Conservation (phyloP, 129 eudicot species). For the Logfia minima region DNA sequence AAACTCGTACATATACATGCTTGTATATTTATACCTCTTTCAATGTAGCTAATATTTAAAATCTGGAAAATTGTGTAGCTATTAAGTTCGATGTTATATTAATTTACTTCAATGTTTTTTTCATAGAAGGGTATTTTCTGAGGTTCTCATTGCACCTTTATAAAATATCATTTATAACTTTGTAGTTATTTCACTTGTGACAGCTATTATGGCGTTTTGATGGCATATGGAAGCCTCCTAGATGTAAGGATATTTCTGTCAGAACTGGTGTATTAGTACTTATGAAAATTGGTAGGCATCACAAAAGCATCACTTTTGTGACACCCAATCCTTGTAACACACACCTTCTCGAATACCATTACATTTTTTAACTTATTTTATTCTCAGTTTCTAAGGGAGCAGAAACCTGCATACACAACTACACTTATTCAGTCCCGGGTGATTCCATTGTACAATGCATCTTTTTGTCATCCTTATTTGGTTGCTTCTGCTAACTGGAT, state of each 20-base stretch:
- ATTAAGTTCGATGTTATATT: conserved; percentile 18
- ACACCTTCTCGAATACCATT: background rate
- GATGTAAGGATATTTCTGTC: conserved; percentile 54
- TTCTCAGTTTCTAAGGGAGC: conserved; percentile 63
- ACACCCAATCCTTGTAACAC: conserved; percentile 23
- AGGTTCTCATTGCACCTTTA: conserved; percentile 2
- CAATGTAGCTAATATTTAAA: background rate
- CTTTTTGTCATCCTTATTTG: conserved; percentile 57
- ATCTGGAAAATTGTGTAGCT: conserved; percentile 4
- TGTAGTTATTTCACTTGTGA: conserved; percentile 6
- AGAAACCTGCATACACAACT: conserved; percentile 54
- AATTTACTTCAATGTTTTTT: background rate
- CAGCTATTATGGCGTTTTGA: conserved; percentile 76
- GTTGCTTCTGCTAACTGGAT: conserved; percentile 80
- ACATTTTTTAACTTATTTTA: background rate
- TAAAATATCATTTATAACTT: conserved; percentile 12
- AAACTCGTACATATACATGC: background rate
- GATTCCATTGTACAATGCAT: conserved; percentile 53
- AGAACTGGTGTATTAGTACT: conserved; percentile 1
- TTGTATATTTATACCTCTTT: background rate
- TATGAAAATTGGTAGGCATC: conserved; percentile 19
- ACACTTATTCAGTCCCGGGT: conserved; percentile 52
- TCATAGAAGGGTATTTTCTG: background rate
- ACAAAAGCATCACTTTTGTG: conserved; percentile 16
- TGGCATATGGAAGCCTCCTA: conserved; percentile 75